Conservation (phyloP, 495 filamentous ascomycete genomes). For the Tetracladium marchalianum region DNA sequence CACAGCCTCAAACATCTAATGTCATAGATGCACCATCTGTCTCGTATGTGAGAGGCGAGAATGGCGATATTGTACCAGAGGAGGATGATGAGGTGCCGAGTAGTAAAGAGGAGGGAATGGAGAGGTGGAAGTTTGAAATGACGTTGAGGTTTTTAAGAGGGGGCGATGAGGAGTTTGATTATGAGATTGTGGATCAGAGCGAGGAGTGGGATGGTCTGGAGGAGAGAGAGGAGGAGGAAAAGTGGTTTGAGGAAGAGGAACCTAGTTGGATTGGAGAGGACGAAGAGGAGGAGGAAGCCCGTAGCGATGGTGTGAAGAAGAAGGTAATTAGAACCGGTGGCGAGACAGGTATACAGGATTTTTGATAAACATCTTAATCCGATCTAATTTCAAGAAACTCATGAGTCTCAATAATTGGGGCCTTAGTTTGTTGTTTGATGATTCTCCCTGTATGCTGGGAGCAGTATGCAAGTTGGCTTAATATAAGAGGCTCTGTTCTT, state of each 20-base stretch:
- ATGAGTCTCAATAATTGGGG: too few species aligned
- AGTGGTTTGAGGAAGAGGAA: constrained; percentile 62
- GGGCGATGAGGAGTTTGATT: constrained; percentile 63
- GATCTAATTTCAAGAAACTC: too few species aligned
- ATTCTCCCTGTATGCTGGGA: too few species aligned
- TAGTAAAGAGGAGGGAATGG: constrained; percentile 55
- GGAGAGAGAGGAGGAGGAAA: constrained; percentile 46
- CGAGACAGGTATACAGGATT: constrained; percentile 75
- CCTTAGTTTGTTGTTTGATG: too few species aligned
- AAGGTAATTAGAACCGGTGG: constrained; percentile 31
- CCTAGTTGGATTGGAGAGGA: constrained; percentile 42
- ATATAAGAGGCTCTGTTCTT: too few species aligned
- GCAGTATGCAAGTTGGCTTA: not conserved
- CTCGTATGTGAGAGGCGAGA: constrained; percentile 5
- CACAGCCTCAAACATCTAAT: not conserved
- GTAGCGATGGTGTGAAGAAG: not conserved
- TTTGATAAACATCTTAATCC: constrained; percentile 26
- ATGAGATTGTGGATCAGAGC: constrained; percentile 54
- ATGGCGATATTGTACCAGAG: constrained; percentile 26
- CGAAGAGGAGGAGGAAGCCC: constrained; percentile 20
- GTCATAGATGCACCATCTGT: constrained; percentile 23
- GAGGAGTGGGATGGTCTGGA: constrained; percentile 53
- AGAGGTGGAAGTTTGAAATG: constrained; percentile 62
- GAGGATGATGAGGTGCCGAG: constrained; percentile 50
- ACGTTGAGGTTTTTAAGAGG: constrained; percentile 57